These are phyloP conservation scores for Gremmenia infestans DNA, from an alignment of 2,329 filamentous ascomycete species.

Conservation along the genomic window DNA sequence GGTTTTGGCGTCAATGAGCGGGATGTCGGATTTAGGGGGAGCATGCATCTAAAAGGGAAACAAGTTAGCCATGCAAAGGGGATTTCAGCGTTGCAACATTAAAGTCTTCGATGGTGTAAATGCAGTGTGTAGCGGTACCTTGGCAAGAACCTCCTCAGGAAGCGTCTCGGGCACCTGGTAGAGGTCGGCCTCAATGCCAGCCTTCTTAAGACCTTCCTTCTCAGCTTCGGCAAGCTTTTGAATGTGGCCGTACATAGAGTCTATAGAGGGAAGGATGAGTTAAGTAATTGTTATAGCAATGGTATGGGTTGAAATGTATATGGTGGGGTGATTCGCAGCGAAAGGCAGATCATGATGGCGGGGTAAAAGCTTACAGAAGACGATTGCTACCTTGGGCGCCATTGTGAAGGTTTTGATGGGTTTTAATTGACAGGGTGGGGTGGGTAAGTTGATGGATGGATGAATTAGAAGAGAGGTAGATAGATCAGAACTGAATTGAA, in stretches of 20 bases:
- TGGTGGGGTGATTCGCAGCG: too few species aligned
- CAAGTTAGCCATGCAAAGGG: background rate
- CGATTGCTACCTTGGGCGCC: slow-evolving; percentile 88
- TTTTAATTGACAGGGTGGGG: background rate
- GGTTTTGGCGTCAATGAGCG: slow-evolving; percentile 51
- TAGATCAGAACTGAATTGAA: background rate
- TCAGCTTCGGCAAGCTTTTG: slow-evolving; percentile 79
- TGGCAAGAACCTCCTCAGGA: slow-evolving; percentile 70
- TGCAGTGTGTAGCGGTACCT: slow-evolving; percentile 34
- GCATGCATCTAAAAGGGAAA: slow-evolving; percentile 64
- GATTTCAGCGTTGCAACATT: background rate
- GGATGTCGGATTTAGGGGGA: slow-evolving; percentile 66
- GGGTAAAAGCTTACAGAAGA: slow-evolving; percentile 60
- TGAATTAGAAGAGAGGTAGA: background rate
- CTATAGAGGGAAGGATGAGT: slow-evolving; percentile 37
- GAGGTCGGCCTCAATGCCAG: slow-evolving; percentile 75
- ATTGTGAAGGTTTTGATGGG: slow-evolving; percentile 41
- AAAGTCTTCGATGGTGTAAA: background rate
- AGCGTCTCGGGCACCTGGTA: slow-evolving; percentile 80
- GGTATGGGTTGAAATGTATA: too few species aligned
- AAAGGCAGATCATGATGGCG: background rate
- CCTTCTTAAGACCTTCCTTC: slow-evolving; percentile 82
- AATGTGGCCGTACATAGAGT: slow-evolving; percentile 94
- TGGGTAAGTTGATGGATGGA: background rate
- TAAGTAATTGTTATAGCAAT: too few species aligned